These are phyloP conservation scores for Saccharomyces hybrid DNA, from an alignment of 1,139 yeast species.

Conservation along the genomic window DNA sequence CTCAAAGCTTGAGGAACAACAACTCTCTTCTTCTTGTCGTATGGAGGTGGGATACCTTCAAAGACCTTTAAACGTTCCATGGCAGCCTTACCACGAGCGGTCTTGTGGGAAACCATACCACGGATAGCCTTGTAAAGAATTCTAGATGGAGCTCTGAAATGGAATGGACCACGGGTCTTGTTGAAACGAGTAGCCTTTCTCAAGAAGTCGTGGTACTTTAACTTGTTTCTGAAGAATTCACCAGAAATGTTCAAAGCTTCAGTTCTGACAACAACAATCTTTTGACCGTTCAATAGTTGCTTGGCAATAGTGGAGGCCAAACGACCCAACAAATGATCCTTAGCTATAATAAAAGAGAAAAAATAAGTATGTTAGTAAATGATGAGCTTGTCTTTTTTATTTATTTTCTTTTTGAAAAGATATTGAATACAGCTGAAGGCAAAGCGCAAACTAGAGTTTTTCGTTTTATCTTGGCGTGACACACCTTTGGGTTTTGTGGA, in stretches of 20 bases:
- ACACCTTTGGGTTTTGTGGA: too few species aligned
- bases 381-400: neutral
- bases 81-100: conserved; percentile 99
- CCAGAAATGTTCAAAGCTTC: conserved; percentile 99
- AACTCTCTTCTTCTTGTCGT: conserved; percentile 99
- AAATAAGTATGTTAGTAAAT: conserved; percentile 13
- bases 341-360: conserved; percentile 40
- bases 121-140: conserved; percentile 98
- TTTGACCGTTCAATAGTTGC: conserved; percentile 97
- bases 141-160: conserved; percentile 99
- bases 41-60: conserved; percentile 99
- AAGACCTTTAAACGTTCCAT: conserved; percentile 98
- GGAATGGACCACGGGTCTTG: conserved; percentile 99
- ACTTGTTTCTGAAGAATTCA: conserved; percentile 99
- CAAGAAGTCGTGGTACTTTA: conserved; percentile 99
- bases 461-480: too few species aligned
- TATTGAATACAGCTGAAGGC: neutral
- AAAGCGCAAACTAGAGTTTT: neutral
- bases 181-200: conserved; percentile 98
- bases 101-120: conserved; percentile 99
- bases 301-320: conserved; percentile 97
- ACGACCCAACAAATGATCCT: conserved; percentile 99
- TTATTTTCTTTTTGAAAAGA: neutral
- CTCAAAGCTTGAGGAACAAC: conserved; percentile 99
- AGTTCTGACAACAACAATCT: conserved; percentile 94